Conservation (phyloP, 2,329 filamentous ascomycete genomes). For the Byssochlamys sp. region DNA sequence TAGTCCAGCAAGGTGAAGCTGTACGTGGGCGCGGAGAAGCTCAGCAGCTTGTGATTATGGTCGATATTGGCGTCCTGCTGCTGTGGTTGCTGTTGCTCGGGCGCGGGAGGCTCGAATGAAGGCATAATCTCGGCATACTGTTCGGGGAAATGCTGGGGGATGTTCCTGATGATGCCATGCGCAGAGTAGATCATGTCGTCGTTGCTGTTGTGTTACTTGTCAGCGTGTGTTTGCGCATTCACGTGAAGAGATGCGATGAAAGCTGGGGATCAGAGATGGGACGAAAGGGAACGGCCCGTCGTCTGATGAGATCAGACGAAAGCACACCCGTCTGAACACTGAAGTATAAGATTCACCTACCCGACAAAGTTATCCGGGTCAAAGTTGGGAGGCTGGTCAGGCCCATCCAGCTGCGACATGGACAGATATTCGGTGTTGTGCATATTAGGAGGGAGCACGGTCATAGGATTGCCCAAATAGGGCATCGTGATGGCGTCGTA, state of each 20-base stretch:
- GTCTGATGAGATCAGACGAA: conserved; percentile 1
- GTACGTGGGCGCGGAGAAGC: conserved; percentile 57
- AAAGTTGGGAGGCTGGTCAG: conserved; percentile 51
- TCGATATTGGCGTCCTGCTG: conserved; percentile 51
- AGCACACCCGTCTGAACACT: conserved; percentile 7
- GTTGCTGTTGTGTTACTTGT: conserved; percentile 32
- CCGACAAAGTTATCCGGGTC: conserved; percentile 52
- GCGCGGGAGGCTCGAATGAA: conserved; percentile 33
- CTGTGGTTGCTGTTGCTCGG: conserved; percentile 43
- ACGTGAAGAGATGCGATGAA: conserved; percentile 1
- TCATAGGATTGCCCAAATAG: conserved; percentile 51
- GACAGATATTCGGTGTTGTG: conserved; percentile 40
- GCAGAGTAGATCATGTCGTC: conserved; percentile 44
- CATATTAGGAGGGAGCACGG: conserved; percentile 41
- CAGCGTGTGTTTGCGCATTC: background rate
- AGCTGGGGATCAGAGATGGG: conserved; percentile 7
- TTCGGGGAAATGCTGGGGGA: conserved; percentile 39
- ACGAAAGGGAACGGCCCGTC: conserved; percentile 3
- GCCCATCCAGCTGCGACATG: conserved; percentile 45
- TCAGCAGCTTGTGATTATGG: conserved; percentile 61
- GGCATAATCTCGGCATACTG: conserved; percentile 44
- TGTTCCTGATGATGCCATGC: conserved; percentile 40
- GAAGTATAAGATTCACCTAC: conserved; percentile 31
- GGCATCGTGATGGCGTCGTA: conserved; percentile 55
- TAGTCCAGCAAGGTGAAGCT: conserved; percentile 54